Evolutionary conservation across 179 eudicot genomes (phyloP), one percentile per base, ranked within the genome.

Genomic region (Vitellaria paradoxa): DNA sequence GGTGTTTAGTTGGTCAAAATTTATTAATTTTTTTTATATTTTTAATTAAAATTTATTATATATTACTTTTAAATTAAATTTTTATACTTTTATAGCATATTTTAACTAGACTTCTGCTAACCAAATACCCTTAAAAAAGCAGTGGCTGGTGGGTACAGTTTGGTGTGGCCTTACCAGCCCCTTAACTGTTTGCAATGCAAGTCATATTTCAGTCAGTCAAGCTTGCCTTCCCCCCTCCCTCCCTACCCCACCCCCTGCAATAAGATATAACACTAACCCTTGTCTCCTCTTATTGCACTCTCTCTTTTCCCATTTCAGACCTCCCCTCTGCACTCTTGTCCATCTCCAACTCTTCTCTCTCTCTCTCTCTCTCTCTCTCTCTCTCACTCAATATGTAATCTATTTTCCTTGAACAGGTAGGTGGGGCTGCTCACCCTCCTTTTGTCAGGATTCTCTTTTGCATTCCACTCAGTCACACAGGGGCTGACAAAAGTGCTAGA

Each of bases 391-490:
- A 30, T 40, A 40, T 26, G 8, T 72, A 45, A n/a, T 75, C 7
- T 18, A 46, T 52, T 56, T 64, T 82, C 63, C 37, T 47, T 26
- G 69, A 74, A 53, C 64, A 49, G 82, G 46, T 87, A 81, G 92
- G 86, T 89, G 78, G 72, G 81, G 78, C 87, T 82, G 97, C 78
- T 90, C 92, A 91, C 86, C 96, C 69, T 84, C 85, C 78, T 76
- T 78, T 79, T 77, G 83, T 80, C 86, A 81, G 76, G 45, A 68
- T 70, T 81, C 79, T 79, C 79, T 77, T 55, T 75, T 30, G 37
- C 1, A 30, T 30, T 30, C 37, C 37, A 20, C 46, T 23, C 67
- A 82, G 52, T 70, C 76, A 17, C 40, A 61, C 72, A 79, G 1
- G 68, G 4, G 37, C 77, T 65, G 65, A 37, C 76, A 72, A 76